These are phyloP conservation scores for Silybum marianum DNA, from an alignment of 129 eudicot species.

Conservation along the genomic window DNA sequence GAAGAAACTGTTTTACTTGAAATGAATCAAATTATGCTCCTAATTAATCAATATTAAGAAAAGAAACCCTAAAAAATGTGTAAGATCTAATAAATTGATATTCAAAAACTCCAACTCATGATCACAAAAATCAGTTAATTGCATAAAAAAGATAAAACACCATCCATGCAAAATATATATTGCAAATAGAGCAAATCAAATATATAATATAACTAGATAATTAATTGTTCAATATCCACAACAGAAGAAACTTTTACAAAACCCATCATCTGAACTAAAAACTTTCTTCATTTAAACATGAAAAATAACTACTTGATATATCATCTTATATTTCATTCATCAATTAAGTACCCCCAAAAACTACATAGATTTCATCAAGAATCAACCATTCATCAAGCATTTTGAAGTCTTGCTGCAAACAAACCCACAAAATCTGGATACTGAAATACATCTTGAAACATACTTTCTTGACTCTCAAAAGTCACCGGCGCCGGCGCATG, in stretches of 20 bases:
- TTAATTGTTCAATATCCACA: neutral
- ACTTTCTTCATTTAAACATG: neutral
- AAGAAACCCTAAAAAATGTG: neutral
- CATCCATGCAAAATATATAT: neutral
- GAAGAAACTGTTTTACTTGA: neutral
- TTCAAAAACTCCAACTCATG: too few relatives aligned
- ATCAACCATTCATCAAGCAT: slow-evolving; percentile 31
- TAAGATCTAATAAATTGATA: too few relatives aligned
- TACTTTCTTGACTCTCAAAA: slow-evolving; percentile 28
- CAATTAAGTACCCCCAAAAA: neutral
- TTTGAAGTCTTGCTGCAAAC: slow-evolving; percentile 48
- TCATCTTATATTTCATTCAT: neutral
- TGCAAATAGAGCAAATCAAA: neutral
- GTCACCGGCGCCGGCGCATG: neutral
- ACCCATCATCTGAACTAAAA: neutral
- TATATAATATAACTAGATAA: neutral
- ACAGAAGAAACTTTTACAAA: neutral
- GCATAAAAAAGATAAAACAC: neutral
- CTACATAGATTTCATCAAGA: neutral
- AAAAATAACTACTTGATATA: neutral
- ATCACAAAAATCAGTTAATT: too few relatives aligned
- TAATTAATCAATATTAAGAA: neutral
- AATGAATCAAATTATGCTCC: neutral
- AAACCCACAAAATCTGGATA: slow-evolving; percentile 48
- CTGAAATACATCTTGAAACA: slow-evolving; percentile 52